These are phyloP conservation scores for Avicennia marina DNA, from an alignment of 257 asterid species.

Conservation along the genomic window DNA sequence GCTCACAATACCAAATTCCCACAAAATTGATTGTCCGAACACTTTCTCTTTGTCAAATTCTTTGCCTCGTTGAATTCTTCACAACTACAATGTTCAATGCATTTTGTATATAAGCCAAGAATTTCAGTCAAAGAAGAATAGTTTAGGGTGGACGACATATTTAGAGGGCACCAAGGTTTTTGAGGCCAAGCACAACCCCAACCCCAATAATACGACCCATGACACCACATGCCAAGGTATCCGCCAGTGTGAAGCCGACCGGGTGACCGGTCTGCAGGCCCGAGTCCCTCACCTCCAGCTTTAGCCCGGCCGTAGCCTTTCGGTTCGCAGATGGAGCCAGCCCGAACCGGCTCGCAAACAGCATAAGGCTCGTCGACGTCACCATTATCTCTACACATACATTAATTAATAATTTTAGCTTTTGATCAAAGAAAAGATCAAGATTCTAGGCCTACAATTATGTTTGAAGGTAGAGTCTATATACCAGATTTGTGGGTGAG, in stretches of 20 bases:
- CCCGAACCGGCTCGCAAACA: constrained; percentile 91
- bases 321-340: constrained; percentile 96
- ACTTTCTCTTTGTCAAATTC: too few relatives aligned
- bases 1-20: too few relatives aligned
- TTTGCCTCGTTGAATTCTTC: too few relatives aligned
- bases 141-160: too few relatives aligned
- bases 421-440: too few relatives aligned
- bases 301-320: constrained; percentile 83
- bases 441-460: too few relatives aligned
- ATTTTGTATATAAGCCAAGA: too few relatives aligned
- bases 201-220: constrained; percentile 95
- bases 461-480: too few relatives aligned
- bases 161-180: constrained; percentile 61
- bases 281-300: constrained; percentile 74
- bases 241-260: constrained; percentile 94
- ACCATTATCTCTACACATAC: constrained; percentile 64
- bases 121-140: too few relatives aligned
- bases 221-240: constrained; percentile 81
- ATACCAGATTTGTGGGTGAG: constrained; percentile 84
- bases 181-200: constrained; percentile 94
- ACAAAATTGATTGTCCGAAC: too few relatives aligned
- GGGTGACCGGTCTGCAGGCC: constrained; percentile 97
- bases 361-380: constrained; percentile 75
- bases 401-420: too few relatives aligned
- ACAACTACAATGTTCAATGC: too few relatives aligned